These are phyloP conservation scores for Earliella scabrosa DNA, from an alignment of 1,284 basidiomycete species.

Conservation along the genomic window DNA sequence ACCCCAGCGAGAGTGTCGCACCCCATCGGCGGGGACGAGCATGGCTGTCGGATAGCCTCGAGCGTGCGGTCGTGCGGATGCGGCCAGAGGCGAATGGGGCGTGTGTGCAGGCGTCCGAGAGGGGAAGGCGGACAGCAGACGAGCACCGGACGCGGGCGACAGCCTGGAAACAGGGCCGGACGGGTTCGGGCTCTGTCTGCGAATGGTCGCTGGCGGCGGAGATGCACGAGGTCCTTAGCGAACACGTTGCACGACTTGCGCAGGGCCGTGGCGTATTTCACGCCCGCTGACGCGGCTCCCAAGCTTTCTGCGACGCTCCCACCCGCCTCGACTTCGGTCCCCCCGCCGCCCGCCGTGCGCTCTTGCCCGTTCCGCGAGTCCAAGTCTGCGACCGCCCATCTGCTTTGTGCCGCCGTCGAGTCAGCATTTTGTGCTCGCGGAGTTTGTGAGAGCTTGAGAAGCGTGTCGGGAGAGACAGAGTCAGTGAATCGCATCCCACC, in stretches of 20 bases:
- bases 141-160: not conserved
- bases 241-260: conserved; percentile 25
- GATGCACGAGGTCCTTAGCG: conserved; percentile 16
- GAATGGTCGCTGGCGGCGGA: conserved; percentile 12
- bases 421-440: not conserved
- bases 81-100: not conserved
- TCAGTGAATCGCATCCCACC: conserved; percentile 17
- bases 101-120: not conserved
- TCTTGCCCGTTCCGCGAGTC: no score
- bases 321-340: conserved; percentile 4
- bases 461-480: not conserved
- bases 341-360: not conserved
- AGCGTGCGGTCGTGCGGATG: not conserved
- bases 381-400: not conserved
- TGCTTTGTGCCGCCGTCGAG: not conserved
- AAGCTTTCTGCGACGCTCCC: not conserved
- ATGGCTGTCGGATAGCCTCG: no score
- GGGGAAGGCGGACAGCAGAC: not conserved
- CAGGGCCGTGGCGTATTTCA: conserved; percentile 13
- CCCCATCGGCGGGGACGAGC: no score
- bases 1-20: no score
- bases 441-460: no score
- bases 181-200: conserved; percentile 5
- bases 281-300: conserved; percentile 20
- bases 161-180: conserved; percentile 1